A percentile compares a stretch with the other conserved stretches of the same genome.
Evolutionary conservation across 73 alveolate genomes (phyloP).

Genomic region (Paramecium bursaria): DNA sequence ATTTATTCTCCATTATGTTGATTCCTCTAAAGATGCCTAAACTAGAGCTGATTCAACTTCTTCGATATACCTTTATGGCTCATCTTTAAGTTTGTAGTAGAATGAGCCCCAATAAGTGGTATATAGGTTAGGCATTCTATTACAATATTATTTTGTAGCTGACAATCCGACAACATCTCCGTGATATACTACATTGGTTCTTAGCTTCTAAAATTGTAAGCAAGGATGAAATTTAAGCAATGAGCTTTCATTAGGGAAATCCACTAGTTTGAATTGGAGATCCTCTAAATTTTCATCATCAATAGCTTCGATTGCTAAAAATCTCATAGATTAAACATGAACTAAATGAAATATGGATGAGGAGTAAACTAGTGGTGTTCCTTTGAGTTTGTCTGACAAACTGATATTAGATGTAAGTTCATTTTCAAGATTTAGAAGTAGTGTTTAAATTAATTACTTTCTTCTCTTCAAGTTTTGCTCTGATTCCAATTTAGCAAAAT

Average conservation of each 20-base stretch:
- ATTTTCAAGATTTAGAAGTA: slow-evolving; percentile 19
- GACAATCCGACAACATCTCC: slow-evolving; percentile 52
- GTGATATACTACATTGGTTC: slow-evolving; percentile 36
- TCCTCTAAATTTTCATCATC: slow-evolving; percentile 58
- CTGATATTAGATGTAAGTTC: slow-evolving; percentile 45
- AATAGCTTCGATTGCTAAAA: slow-evolving; percentile 14
- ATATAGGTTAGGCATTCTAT: slow-evolving; percentile 39
- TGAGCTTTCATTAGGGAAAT: slow-evolving; percentile 33
- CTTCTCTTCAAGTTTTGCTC: slow-evolving; percentile 6
- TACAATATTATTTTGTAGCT: slow-evolving; percentile 32
- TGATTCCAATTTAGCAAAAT: not conserved
- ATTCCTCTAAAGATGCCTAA: slow-evolving; percentile 43
- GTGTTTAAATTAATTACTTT: slow-evolving; percentile 21
- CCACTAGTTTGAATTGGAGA: slow-evolving; percentile 34
- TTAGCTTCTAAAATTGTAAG: slow-evolving; percentile 38
- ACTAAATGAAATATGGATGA: slow-evolving; percentile 58
- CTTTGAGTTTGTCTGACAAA: slow-evolving; percentile 24
- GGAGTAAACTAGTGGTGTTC: slow-evolving; percentile 39
- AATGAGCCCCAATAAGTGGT: slow-evolving; percentile 41
- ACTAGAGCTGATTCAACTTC: slow-evolving; percentile 26
- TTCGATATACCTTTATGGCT: not conserved
- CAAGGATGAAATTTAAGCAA: slow-evolving; percentile 48
- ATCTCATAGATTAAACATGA: slow-evolving; percentile 47
- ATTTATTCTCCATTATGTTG: slow-evolving; percentile 45
- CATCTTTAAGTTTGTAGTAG: slow-evolving; percentile 26